Evolutionary conservation across 73 alveolate species (phyloP).

Genomic region (Paramecium sonneborni): DNA sequence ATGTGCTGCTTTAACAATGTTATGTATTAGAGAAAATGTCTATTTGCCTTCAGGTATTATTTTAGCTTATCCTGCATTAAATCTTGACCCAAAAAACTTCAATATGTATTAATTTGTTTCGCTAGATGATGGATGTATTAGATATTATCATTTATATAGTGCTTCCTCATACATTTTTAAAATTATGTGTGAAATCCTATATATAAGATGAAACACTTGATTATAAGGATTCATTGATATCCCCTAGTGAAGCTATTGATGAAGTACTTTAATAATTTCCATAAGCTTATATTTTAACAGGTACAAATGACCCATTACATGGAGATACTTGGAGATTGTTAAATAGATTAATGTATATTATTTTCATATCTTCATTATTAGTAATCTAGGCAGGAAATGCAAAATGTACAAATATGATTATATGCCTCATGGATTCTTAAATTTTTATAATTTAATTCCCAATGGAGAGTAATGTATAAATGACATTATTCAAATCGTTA

Average conservation of each 20-base stretch:
- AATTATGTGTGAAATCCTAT: slow-evolving; percentile 86
- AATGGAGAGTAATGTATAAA: neutral
- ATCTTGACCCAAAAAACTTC: neutral
- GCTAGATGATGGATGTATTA: too few species aligned
- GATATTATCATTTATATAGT: slow-evolving; percentile 15
- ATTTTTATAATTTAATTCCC: neutral
- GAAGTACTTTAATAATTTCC: slow-evolving; percentile 76
- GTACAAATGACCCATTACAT: slow-evolving; percentile 81
- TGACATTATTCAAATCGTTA: neutral
- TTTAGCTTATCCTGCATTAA: slow-evolving; percentile 57
- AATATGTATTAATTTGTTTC: too few species aligned
- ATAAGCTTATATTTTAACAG: slow-evolving; percentile 76
- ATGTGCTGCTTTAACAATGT: slow-evolving; percentile 71
- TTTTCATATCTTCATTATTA: neutral
- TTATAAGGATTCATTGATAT: slow-evolving; percentile 70
- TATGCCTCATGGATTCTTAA: slow-evolving; percentile 23
- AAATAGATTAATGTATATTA: neutral
- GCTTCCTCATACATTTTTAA: slow-evolving; percentile 90
- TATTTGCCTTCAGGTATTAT: slow-evolving; percentile 41
- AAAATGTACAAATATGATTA: neutral
- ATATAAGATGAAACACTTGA: slow-evolving; percentile 61
- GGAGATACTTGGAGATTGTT: slow-evolving; percentile 64
- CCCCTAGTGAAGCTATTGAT: slow-evolving; percentile 73
- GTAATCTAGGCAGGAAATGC: neutral
- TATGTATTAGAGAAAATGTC: slow-evolving; percentile 36